Percentiles rank a stretch among this genome's conserved stretches.
phyloP scores from a whole-genome alignment of 345 rosid species.

The Acer campestre region DNA sequence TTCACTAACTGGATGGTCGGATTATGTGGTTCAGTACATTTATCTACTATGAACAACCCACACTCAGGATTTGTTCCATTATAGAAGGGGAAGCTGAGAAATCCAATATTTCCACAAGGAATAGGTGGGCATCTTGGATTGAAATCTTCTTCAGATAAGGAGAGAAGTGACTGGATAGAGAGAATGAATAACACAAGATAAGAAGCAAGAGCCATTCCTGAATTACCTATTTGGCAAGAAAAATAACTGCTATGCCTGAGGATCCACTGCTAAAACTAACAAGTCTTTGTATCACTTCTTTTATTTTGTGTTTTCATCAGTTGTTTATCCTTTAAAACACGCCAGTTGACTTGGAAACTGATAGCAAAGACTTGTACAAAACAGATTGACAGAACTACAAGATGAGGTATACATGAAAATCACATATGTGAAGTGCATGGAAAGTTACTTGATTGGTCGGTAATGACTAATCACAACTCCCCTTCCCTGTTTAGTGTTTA shows the following conservation, averaged over 20 bases:
- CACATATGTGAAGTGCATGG: not conserved
- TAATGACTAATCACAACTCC: not conserved
- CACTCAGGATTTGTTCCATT: too few relatives aligned
- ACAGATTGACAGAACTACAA: not conserved
- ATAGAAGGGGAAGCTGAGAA: too few relatives aligned
- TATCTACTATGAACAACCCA: too few relatives aligned
- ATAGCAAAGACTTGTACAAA: not conserved
- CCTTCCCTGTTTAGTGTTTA: not conserved
- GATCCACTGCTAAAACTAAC: too few relatives aligned
- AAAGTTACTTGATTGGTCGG: not conserved
- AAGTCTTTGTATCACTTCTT: not conserved
- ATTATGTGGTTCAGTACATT: too few relatives aligned
- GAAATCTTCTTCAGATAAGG: not conserved
- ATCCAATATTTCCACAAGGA: not conserved
- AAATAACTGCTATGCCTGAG: not conserved
- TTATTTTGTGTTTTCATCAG: too few relatives aligned
- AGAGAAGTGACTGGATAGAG: too few relatives aligned
- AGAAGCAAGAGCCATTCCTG: not conserved
- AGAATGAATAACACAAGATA: too few relatives aligned
- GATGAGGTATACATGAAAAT: too few relatives aligned
- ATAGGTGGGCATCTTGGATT: too few relatives aligned
- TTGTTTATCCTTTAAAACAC: not conserved
- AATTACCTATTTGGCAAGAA: not conserved
- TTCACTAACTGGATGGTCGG: too few relatives aligned
- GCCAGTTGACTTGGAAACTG: not conserved